phyloP scores from a whole-genome alignment of 768 basidiomycete genomes.

The Harrya chromipes region DNA sequence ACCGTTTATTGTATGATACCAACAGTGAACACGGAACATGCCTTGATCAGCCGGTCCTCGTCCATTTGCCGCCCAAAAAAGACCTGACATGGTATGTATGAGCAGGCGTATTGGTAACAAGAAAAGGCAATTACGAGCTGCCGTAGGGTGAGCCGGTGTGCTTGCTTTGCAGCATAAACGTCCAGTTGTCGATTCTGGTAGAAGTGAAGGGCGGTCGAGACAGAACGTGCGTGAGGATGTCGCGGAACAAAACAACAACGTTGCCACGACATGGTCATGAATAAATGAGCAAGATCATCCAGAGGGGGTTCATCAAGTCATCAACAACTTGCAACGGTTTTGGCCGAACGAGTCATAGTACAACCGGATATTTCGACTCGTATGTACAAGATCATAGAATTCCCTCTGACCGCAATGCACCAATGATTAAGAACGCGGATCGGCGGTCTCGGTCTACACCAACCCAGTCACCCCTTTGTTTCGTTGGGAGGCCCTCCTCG shows the following conservation, averaged over 20 bases:
- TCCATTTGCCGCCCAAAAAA: constrained; percentile 86
- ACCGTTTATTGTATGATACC: not conserved
- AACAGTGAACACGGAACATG: constrained; percentile 21
- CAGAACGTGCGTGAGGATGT: constrained; percentile 12
- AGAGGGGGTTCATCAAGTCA: not conserved
- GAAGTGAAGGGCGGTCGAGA: constrained; percentile 55
- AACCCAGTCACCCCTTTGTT: constrained; percentile 65
- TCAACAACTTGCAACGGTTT: not conserved
- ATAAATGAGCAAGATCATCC: not conserved
- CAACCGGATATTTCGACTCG: not conserved
- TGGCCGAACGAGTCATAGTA: not conserved
- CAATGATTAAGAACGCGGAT: constrained; percentile 77
- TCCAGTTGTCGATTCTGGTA: constrained; percentile 85
- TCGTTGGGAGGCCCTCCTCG: constrained; percentile 48
- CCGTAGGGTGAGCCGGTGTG: constrained; percentile 69
- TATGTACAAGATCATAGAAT: constrained; percentile 43
- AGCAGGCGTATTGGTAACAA: not conserved
- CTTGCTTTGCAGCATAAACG: constrained; percentile 70
- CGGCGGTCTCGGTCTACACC: constrained; percentile 77
- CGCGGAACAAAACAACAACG: constrained; percentile 8
- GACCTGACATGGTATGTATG: constrained; percentile 44
- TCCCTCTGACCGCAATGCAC: constrained; percentile 70
- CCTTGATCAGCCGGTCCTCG: constrained; percentile 74
- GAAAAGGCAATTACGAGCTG: constrained; percentile 57
- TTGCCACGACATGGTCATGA: constrained; percentile 26